A percentile compares a stretch with the other conserved stretches of the same genome.
Evolutionary conservation across 495 filamentous ascomycete species (phyloP).

Genomic region (Podospora didyma): DNA sequence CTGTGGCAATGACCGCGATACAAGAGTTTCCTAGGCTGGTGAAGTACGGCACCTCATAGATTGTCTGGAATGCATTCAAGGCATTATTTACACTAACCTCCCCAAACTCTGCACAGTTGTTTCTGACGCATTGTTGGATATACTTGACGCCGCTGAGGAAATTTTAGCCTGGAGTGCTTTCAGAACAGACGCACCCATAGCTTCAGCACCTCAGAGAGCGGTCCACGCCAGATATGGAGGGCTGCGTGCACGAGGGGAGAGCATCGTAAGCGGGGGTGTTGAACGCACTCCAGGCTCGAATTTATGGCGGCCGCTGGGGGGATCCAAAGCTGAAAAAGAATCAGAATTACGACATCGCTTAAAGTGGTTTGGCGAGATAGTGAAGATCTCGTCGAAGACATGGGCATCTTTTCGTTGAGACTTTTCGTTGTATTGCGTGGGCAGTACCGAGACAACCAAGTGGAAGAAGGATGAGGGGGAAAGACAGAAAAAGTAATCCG

Average conservation of each 20-base stretch:
- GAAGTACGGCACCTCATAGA: not conserved
- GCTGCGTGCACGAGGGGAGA: not conserved
- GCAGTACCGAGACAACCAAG: no score
- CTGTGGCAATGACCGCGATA: not conserved
- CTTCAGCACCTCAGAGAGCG: not conserved
- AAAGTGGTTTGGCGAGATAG: no score
- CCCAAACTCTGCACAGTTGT: not conserved
- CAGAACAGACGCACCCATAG: not conserved
- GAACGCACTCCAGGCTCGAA: no score
- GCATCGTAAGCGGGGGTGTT: no score
- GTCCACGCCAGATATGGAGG: not conserved
- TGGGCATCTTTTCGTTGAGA: no score
- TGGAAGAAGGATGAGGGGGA: no score
- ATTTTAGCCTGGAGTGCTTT: not conserved
- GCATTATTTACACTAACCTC: not conserved
- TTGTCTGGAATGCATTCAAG: not conserved
- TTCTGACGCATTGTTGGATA: not conserved
- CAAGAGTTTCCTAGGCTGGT: not conserved
- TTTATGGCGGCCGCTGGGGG: no score
- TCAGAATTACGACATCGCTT: no score
- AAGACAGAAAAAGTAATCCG: no score
- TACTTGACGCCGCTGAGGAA: not conserved
- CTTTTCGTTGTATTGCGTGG: no score
- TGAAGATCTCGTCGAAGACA: no score
- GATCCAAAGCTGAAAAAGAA: no score